Base-by-base conservation (phyloP, 1,284 basidiomycete species). In the Apiotrichum gamsii region DNA sequence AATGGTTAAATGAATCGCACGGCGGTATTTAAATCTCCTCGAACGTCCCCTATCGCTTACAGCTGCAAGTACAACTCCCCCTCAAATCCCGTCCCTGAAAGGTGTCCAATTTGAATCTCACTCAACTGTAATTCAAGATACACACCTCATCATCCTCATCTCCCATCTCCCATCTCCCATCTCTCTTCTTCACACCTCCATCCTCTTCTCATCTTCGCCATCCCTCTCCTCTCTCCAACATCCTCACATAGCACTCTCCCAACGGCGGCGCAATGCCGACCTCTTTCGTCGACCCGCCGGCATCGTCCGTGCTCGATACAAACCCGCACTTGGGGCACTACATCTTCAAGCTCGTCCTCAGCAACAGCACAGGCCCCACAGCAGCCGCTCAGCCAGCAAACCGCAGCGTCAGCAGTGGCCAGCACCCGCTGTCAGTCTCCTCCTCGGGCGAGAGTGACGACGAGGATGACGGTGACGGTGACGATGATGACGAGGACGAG, bases 371-470 rank as follows among this genome's bases (percentile, higher is more conserved):
- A 14, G 43, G 35, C 30, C 30, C 47, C 21, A 49, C 55, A 59
- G 19, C 56, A 49, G 6, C 54, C 49, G 34, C 46, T 5, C 6
- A 28, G 8, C 19, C 42, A 31, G 31, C 31, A 4, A 3, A 13
- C 19, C 39, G 39, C 20, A 21, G 38, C 31, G 16, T 49, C 0
- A 39, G 46, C n/a, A 37, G 45, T 14, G 31, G 49, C 13, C 64
- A 64, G 34, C 69, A 70, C 44, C 69, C 69, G 8, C 57, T 70
- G n/a, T 64, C 61, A 41, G 59, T 69, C 4, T 69, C 67, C 6
- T 67, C 64, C 10, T 67, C 64, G 5, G 64, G 67, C 21, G 67
- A 65, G 48, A 64, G 60, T 9, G 68, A 70, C 47, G 64, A 64
- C 39, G 59, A 61, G 20, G 59, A 61, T 25, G 55, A 58, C 21